Percentiles rank a stretch among this genome's conserved stretches.
phyloP scores from a whole-genome alignment of 139 green algal genomes.

The Coccomyxa sp. region DNA sequence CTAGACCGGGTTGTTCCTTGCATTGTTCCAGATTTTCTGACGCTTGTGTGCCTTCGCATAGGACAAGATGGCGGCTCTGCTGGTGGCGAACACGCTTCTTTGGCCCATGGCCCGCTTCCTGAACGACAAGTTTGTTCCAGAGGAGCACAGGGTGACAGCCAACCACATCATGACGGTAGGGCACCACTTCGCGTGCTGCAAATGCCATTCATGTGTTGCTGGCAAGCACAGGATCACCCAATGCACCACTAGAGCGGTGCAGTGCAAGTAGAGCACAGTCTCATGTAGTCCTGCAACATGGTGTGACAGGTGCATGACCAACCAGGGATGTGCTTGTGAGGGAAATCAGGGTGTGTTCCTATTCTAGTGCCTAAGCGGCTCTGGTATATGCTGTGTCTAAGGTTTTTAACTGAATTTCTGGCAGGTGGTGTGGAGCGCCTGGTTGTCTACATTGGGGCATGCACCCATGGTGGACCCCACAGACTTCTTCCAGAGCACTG shows the following conservation, averaged over 20 bases:
- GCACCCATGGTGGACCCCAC: neutral
- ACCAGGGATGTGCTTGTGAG: neutral
- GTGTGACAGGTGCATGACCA: too few species aligned
- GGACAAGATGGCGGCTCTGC: neutral
- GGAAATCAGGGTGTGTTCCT: neutral
- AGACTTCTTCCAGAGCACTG: neutral
- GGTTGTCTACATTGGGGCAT: constrained; percentile 1
- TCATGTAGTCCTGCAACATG: too few species aligned
- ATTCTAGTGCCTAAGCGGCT: too few species aligned
- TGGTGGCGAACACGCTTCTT: neutral
- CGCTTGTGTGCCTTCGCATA: neutral
- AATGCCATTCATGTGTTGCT: too few species aligned
- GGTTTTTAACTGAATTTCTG: neutral
- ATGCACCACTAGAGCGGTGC: too few species aligned
- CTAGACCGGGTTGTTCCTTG: too few species aligned
- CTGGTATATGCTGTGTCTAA: neutral
- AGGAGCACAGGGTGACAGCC: neutral
- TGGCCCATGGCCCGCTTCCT: neutral
- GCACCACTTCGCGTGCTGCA: too few species aligned
- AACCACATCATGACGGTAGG: neutral
- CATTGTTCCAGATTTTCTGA: too few species aligned
- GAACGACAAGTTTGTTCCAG: neutral
- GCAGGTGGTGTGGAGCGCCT: constrained; percentile 2
- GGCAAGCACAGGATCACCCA: too few species aligned
- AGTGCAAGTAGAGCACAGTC: too few species aligned